Evolutionary conservation across 2,329 filamentous ascomycete species (phyloP), one percentile per base, ranked within the genome.

Genomic region (Sarocladium kiliense): DNA sequence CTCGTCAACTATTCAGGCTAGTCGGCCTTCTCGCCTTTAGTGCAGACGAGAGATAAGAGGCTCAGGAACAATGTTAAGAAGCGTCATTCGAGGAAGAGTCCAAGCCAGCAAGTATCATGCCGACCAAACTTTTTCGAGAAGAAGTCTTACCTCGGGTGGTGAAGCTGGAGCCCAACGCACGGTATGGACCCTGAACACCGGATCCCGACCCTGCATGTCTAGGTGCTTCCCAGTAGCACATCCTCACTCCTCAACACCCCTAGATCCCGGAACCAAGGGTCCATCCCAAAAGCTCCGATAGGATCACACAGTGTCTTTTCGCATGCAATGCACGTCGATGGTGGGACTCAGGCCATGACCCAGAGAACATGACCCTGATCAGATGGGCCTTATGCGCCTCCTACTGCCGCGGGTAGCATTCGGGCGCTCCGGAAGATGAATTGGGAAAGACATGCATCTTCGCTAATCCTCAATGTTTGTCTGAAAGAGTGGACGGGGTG

Each of bases 201-300:
- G 44, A 47, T 47, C 44, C 6, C 25, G 44, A 26, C 44, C 44
- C 25, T 47, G 44, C 44, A 47, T 47, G 44, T 30, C 44, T 47
- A 47, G 44, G 23, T 30, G 7, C 12, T 12, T 23, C 18, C 25
- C 25, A 16, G 36, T 19, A 26, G n/a, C 25, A 47, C 23, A 47
- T 47, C 18, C 41, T 18, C 21, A 21, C 41, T 25, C 41, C 10
- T 25, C n/a, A 44, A 25, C 21, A 23, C 7, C 41, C 41, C 41
- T 9, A 25, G 41, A 16, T 23, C 19, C 41, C 41, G 7, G 21
- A 21, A 44, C 23, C 41, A 30, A 30, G 44, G 44, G 44, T 47
- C 44, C 25, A 30, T 47, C 12, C 25, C 7, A 23, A 14, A 18
- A 27, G 18, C 7, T n/a, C 44, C 44, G 44, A 47, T 27, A 47